Evolutionary conservation across 2,329 filamentous ascomycete genomes (phyloP).

Genomic region (Arthrobotrys sinensis): DNA sequence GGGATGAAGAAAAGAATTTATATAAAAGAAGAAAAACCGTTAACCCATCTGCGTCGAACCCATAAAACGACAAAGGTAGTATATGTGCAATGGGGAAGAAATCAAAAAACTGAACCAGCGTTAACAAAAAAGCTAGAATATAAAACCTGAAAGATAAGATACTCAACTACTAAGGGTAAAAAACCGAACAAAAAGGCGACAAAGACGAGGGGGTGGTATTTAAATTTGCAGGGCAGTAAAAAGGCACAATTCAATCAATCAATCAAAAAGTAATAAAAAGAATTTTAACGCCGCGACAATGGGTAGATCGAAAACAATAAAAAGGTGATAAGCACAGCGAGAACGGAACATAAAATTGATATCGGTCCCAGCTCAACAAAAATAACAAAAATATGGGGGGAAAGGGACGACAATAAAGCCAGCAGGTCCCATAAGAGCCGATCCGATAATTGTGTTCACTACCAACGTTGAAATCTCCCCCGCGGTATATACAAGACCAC

Average conservation of each 20-base stretch:
- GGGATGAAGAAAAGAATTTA: not conserved
- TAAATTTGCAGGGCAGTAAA: not conserved
- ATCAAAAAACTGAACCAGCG: not conserved
- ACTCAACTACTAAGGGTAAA: not conserved
- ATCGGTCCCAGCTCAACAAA: conserved; percentile 25
- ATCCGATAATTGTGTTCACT: conserved; percentile 5
- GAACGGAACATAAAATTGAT: conserved; percentile 5
- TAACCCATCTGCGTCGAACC: conserved; percentile 1
- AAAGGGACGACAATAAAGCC: conserved; percentile 19
- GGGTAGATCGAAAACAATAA: conserved; percentile 17
- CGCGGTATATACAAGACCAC: conserved; percentile 51
- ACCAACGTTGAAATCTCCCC: conserved; percentile 19
- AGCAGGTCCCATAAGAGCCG: not conserved
- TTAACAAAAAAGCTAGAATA: not conserved
- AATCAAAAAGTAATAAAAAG: conserved; percentile 12
- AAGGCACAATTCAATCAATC: not conserved
- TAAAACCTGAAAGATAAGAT: not conserved
- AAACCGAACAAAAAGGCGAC: not conserved
- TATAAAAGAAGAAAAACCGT: conserved; percentile 1
- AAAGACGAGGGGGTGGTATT: conserved; percentile 8
- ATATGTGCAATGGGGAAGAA: conserved; percentile 17
- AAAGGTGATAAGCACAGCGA: conserved; percentile 31
- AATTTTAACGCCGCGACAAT: conserved; percentile 33
- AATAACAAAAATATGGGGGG: conserved; percentile 22
- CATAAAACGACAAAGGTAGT: not conserved